A percentile compares a stretch with the other conserved stretches of the same genome.
Evolutionary conservation across 768 basidiomycete species (phyloP).

Genomic region (Mycena belliarum): DNA sequence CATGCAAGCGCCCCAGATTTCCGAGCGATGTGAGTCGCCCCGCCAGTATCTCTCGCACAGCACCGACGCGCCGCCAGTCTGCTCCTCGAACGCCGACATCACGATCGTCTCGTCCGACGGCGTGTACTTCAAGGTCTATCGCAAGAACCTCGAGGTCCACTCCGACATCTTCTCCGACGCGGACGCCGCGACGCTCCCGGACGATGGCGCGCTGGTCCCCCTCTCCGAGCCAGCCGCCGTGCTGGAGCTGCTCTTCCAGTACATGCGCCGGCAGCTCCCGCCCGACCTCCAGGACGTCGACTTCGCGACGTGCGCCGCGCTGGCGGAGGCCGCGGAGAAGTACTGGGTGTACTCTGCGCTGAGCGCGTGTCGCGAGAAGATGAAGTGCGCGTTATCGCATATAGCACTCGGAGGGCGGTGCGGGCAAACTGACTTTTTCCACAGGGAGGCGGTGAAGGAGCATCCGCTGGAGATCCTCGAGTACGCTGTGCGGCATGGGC

Average conservation of each 20-base stretch:
- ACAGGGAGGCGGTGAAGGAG: background rate
- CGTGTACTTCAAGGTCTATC: conserved; percentile 19
- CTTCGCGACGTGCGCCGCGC: conserved; percentile 10
- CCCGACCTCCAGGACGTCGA: conserved; percentile 20
- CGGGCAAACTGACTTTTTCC: background rate
- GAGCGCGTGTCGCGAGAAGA: conserved; percentile 17
- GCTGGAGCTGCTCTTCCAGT: conserved; percentile 25
- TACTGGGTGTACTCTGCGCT: conserved; percentile 26
- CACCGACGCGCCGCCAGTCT: too few relatives aligned
- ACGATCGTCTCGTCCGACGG: conserved; percentile 14
- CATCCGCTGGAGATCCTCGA: conserved; percentile 13
- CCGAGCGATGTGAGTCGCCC: too few relatives aligned
- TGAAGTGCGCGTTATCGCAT: conserved; percentile 21
- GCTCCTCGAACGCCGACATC: conserved; percentile 10
- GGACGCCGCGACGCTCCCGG: background rate
- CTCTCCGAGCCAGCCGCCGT: conserved; percentile 22
- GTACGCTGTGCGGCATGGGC: conserved; percentile 17
- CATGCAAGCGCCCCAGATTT: too few relatives aligned
- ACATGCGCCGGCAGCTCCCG: conserved; percentile 23
- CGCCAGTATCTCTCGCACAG: too few relatives aligned
- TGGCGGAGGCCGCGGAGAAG: conserved; percentile 29
- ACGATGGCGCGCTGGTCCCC: conserved; percentile 5
- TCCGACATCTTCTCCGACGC: conserved; percentile 16
- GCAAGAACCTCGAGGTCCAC: conserved; percentile 12
- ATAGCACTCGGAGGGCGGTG: too few relatives aligned